Evolutionary conservation across 257 asterid species (phyloP).

Genomic region (Osmanthus fragrans): DNA sequence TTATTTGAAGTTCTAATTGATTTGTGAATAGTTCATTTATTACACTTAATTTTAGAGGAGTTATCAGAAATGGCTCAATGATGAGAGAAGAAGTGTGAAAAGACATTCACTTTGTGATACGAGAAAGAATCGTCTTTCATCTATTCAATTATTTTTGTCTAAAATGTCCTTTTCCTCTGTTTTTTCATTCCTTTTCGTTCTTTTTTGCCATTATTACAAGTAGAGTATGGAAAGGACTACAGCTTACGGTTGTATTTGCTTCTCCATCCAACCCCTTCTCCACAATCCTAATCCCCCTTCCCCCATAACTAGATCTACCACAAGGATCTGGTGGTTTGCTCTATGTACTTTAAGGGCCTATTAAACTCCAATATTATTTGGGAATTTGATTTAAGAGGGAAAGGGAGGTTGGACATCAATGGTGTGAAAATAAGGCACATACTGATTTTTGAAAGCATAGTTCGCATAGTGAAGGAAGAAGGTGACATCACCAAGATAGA

Average conservation of each 20-base stretch:
- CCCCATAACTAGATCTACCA: neutral
- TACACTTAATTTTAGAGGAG: neutral
- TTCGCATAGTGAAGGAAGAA: neutral
- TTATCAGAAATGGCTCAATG: neutral
- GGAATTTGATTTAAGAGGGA: neutral
- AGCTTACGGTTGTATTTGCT: neutral
- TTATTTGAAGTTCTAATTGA: neutral
- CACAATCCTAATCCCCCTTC: neutral
- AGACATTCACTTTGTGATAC: neutral
- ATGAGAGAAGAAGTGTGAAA: neutral
- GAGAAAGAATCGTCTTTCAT: neutral
- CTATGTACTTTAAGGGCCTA: neutral
- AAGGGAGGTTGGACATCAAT: neutral
- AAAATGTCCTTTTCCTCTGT: neutral
- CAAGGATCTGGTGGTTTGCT: neutral
- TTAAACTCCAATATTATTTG: neutral
- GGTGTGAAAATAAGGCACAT: neutral
- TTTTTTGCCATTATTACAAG: neutral
- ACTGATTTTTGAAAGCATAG: neutral
- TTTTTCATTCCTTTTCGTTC: neutral
- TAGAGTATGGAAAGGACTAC: neutral
- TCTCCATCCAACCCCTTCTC: neutral
- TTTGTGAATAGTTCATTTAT: neutral
- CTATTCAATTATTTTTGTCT: neutral
- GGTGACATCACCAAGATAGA: neutral